Conservation (phyloP, 257 asterid species). For the Plantago major region DNA sequence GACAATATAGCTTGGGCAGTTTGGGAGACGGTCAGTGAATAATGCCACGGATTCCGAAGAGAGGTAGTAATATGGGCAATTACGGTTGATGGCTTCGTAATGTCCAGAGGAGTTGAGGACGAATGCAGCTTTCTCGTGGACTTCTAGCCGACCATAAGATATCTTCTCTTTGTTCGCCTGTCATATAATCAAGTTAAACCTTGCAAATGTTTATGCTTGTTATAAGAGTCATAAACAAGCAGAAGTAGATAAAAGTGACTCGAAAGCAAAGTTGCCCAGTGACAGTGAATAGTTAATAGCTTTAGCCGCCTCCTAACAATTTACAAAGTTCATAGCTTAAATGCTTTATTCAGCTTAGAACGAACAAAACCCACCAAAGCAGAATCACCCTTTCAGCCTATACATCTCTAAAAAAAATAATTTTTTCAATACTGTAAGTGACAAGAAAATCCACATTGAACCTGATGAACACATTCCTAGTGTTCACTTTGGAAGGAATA, state of each 20-base stretch:
- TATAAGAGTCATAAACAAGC: background rate
- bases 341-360: too few species aligned
- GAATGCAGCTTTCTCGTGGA: conserved; percentile 88
- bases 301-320: too few species aligned
- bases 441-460: too few species aligned
- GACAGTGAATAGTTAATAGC: too few species aligned
- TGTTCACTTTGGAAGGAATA: too few species aligned
- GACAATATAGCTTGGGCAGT: conserved; percentile 60
- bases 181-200: background rate
- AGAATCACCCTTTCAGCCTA: too few species aligned
- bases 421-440: too few species aligned
- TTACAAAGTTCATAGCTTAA: too few species aligned
- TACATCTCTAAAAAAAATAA: too few species aligned
- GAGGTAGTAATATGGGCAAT: conserved; percentile 67
- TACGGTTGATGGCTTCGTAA: conserved; percentile 83
- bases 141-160: conserved; percentile 74
- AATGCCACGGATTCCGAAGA: conserved; percentile 89
- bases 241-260: background rate
- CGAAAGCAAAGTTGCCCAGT: too few species aligned
- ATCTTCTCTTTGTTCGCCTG: conserved; percentile 96
- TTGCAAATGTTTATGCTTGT: background rate
- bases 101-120: conserved; percentile 70
- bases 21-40: conserved; percentile 69
- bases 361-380: too few species aligned
- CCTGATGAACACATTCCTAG: too few species aligned